phyloP scores from a whole-genome alignment of 208 protist genomes.

The Acanthamoeba quina region DNA sequence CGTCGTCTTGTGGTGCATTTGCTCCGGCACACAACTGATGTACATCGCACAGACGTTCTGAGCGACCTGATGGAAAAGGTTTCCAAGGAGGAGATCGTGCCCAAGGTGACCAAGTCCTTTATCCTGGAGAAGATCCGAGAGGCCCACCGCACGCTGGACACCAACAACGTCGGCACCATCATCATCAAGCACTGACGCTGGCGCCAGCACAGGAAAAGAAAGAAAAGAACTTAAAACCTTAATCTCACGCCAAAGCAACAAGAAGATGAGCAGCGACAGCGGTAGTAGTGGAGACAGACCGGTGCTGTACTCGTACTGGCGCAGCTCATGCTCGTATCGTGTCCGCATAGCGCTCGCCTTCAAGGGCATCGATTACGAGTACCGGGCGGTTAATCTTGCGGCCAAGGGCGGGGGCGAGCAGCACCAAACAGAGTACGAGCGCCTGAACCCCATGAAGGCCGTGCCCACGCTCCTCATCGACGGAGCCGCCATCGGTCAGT shows the following conservation, averaged over 20 bases:
- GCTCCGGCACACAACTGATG: not conserved
- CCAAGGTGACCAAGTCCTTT: constrained; percentile 55
- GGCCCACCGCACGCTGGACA: constrained; percentile 38
- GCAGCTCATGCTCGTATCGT: constrained; percentile 90
- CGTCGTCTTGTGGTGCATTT: not conserved
- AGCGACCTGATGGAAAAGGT: constrained; percentile 60
- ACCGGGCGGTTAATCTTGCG: constrained; percentile 86
- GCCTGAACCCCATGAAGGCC: constrained; percentile 80
- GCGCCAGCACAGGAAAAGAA: too few species aligned
- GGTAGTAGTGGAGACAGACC: not conserved
- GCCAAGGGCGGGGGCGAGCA: constrained; percentile 86
- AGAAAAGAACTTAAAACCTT: too few species aligned
- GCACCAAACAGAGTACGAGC: constrained; percentile 78
- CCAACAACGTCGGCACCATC: constrained; percentile 48
- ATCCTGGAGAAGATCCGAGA: constrained; percentile 49
- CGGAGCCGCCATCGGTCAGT: constrained; percentile 66
- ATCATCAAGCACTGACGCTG: constrained; percentile 55
- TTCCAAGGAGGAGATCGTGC: constrained; percentile 43
- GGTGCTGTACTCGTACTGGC: constrained; percentile 91
- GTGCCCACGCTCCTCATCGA: constrained; percentile 77
- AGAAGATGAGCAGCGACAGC: not conserved
- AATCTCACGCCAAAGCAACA: too few species aligned
- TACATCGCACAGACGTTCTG: not conserved
- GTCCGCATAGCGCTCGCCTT: constrained; percentile 88
- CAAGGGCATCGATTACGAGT: constrained; percentile 90